A percentile compares a stretch with the other conserved stretches of the same genome.
Conservation (phyloP, 2,329 filamentous ascomycete genomes). For the Coniochaeta sp. region DNA sequence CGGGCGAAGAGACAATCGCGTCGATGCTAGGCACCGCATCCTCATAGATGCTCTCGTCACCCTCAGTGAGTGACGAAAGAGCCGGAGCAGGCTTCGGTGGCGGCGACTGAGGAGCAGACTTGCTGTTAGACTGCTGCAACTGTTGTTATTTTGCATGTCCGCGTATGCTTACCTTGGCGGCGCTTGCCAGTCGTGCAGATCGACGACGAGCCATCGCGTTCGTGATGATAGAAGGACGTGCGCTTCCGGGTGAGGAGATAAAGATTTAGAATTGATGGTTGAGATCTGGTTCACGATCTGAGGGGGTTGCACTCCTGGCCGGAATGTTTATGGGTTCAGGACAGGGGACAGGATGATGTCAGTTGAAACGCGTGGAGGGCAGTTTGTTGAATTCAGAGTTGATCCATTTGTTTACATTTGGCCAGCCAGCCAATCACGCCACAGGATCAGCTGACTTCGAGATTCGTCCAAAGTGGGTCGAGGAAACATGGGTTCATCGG, state of each 20-base stretch:
- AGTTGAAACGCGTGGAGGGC: neutral
- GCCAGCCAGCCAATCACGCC: neutral
- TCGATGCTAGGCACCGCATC: slow-evolving; percentile 19
- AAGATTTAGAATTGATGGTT: neutral
- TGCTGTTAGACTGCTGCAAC: neutral
- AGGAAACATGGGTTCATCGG: too few relatives aligned
- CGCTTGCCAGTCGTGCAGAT: slow-evolving; percentile 34
- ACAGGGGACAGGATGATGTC: neutral
- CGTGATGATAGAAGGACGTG: neutral
- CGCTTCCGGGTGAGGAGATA: neutral
- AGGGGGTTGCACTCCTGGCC: neutral
- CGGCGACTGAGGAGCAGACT: slow-evolving; percentile 5
- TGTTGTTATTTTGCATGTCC: neutral
- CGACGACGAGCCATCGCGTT: slow-evolving; percentile 30
- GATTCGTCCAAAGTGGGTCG: neutral
- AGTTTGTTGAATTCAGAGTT: neutral
- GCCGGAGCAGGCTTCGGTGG: slow-evolving; percentile 13
- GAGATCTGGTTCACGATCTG: neutral
- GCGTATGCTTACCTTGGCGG: slow-evolving; percentile 25
- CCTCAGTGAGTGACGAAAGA: slow-evolving; percentile 36
- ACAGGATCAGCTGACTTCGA: neutral
- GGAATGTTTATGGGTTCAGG: neutral
- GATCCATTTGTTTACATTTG: neutral
- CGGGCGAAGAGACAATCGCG: slow-evolving; percentile 26
- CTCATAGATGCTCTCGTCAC: slow-evolving; percentile 31